Percentiles rank a stretch among this genome's conserved stretches.
phyloP scores from a whole-genome alignment of 192 early-diverging fungal genomes.

The Gamsiella multidivaricata region DNA sequence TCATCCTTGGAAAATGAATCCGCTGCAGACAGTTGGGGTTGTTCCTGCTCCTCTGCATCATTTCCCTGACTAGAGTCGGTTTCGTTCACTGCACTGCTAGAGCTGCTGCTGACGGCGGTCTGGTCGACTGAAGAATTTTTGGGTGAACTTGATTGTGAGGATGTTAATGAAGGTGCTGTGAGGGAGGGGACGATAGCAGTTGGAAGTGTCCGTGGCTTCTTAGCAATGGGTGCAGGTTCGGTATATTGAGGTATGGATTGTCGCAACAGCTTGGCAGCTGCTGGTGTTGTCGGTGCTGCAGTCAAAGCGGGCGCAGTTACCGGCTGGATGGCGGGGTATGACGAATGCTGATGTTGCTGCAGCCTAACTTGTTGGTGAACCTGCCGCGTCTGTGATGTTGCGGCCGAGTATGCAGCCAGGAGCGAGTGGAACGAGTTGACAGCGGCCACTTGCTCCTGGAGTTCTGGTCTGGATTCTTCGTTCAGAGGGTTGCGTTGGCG shows the following conservation, averaged over 20 bases:
- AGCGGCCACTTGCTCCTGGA: conserved; percentile 24
- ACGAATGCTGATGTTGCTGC: conserved; percentile 11
- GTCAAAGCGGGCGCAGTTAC: background rate
- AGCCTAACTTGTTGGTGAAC: conserved; percentile 1
- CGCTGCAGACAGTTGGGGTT: conserved; percentile 7
- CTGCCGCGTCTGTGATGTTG: conserved; percentile 4
- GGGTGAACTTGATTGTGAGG: background rate
- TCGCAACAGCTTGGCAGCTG: conserved; percentile 39
- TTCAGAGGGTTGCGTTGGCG: conserved; percentile 42
- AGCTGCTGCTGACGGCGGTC: background rate
- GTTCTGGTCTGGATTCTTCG: background rate
- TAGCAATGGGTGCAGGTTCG: background rate
- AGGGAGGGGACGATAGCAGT: background rate
- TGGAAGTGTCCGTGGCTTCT: conserved; percentile 15
- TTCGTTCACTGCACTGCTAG: background rate
- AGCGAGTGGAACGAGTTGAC: conserved; percentile 32
- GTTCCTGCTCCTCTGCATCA: background rate
- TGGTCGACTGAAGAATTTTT: background rate
- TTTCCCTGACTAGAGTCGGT: background rate
- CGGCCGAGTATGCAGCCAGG: conserved; percentile 22
- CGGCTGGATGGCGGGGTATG: background rate
- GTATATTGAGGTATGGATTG: conserved; percentile 24
- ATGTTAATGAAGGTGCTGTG: background rate
- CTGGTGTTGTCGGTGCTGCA: conserved; percentile 30
- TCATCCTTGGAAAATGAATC: conserved; percentile 42